Percentiles rank a stretch among this genome's conserved stretches.
Evolutionary conservation across 805 yeast species (phyloP).

Genomic region (Metschnikowia amazonensis): DNA sequence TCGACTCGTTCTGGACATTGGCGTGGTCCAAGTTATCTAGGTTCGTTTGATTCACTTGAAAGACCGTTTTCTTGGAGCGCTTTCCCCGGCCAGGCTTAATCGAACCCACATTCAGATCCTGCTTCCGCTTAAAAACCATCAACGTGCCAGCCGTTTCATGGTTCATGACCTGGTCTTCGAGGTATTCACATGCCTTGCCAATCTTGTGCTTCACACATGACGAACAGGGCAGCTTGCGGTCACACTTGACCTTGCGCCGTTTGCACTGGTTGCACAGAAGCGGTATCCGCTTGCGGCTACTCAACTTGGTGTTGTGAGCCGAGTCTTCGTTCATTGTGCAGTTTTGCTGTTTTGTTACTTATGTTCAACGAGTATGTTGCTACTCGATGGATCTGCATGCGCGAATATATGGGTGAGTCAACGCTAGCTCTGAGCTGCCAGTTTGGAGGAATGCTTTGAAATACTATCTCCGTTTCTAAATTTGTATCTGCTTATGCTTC

Average conservation of each 20-base stretch:
- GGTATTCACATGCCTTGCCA: slow-evolving; percentile 24
- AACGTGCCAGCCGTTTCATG: slow-evolving; percentile 6
- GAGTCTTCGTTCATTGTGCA: slow-evolving; percentile 1
- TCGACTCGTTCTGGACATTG: too few relatives aligned
- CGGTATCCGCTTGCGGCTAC: slow-evolving; percentile 17
- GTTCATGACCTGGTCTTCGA: slow-evolving; percentile 15
- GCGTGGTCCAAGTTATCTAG: too few relatives aligned
- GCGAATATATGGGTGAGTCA: not conserved
- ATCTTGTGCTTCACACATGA: slow-evolving; percentile 28
- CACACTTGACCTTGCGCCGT: slow-evolving; percentile 36
- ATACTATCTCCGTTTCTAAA: not conserved
- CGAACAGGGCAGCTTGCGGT: slow-evolving; percentile 33
- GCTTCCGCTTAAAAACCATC: slow-evolving; percentile 4
- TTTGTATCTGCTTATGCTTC: too few relatives aligned
- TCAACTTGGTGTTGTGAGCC: not conserved
- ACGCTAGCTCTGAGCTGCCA: not conserved
- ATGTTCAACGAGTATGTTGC: not conserved
- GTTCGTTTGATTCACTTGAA: too few relatives aligned
- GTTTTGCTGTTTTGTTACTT: not conserved
- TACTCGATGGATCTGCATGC: not conserved
- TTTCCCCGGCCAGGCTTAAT: not conserved
- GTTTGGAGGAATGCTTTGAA: too few relatives aligned
- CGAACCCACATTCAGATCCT: not conserved
- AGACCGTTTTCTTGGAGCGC: not conserved
- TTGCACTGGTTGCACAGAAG: slow-evolving; percentile 36